Conservation (phyloP, 148 eudicot genomes). For the Silene conica region DNA sequence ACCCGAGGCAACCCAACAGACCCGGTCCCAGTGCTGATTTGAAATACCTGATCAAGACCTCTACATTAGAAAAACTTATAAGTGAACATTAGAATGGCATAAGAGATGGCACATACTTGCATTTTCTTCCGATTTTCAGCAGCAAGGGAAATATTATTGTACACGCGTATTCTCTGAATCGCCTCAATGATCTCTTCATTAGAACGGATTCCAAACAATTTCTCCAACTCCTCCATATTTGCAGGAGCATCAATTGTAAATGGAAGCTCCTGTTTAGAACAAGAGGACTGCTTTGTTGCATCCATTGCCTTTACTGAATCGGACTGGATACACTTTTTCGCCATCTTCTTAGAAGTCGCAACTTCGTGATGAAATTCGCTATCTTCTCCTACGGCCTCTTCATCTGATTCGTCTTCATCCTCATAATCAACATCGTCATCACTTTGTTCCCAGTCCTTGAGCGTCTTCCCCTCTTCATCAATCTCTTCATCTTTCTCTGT, state of each 20-base stretch:
- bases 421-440: conserved; percentile 62
- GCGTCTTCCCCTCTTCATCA: conserved; percentile 39
- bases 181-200: conserved; percentile 71
- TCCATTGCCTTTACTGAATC: conserved; percentile 26
- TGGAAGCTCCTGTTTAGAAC: conserved; percentile 61
- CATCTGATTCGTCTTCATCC: conserved; percentile 27
- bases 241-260: conserved; percentile 81
- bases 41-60: neutral
- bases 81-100: neutral
- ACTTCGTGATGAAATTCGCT: conserved; percentile 14
- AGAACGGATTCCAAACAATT: conserved; percentile 52
- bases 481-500: conserved; percentile 45
- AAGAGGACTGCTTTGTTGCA: conserved; percentile 23
- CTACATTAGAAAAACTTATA: neutral
- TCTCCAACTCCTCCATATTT: conserved; percentile 55
- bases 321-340: conserved; percentile 24
- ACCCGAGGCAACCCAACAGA: too few species aligned
- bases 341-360: conserved; percentile 18
- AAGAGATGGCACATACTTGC: conserved; percentile 53
- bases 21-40: neutral
- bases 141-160: conserved; percentile 73
- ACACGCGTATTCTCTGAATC: conserved; percentile 66
- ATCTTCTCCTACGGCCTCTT: conserved; percentile 28
- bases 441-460: conserved; percentile 97
- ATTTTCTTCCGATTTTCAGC: conserved; percentile 88